Base-by-base conservation (phyloP, 139 green algal genomes). In the Spirogloea muscicola region DNA sequence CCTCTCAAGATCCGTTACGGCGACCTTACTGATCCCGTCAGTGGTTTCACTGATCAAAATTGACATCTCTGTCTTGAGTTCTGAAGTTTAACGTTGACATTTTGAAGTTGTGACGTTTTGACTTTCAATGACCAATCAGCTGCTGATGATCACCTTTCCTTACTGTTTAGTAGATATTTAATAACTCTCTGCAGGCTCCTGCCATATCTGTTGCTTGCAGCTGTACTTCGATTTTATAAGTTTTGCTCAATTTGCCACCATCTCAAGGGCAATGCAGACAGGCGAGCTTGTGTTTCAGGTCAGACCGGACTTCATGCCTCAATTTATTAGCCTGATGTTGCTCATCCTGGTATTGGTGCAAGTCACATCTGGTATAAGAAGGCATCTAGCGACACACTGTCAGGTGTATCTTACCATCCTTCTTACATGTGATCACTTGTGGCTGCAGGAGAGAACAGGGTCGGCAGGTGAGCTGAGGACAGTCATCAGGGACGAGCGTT, bases 221-320 rank as follows among this genome's bases (percentile, higher is more conserved):
- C 66, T 85, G 18, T 96, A 95, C 76, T 93, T 95, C 78, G 91
- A 96, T 69, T 96, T 94, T 84, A 96, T 96, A 66, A 72, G 44
- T n/a, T 94, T 87, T 62, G 72, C 73, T 0, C 91, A 96, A 73
- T 88, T 85, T 29, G 70, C 79, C 3, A 86, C 87, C 7, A 82
- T 96, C 16, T 66, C 64, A 1, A 49, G 49, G 7, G 52, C 46
- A 4, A 77, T 77, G 44, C 16, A 29, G 2, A 55, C 18, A 3
- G 68, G 39, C 29, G 18, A 68, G 43, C 58, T 41, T 43, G 68
- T 77, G 21, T 73, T 77, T 57, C 27, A 77, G 68, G 68, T 57
- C 29, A 9, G 39, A 13, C 10, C 10, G 39, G 36, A 64, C 10
- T 10, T 13, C 55, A 64, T 64, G 36, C 39, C 55, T 42, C 29